phyloP scores from a whole-genome alignment of 805 yeast genomes.

The Wickerhamiella nectarea region DNA sequence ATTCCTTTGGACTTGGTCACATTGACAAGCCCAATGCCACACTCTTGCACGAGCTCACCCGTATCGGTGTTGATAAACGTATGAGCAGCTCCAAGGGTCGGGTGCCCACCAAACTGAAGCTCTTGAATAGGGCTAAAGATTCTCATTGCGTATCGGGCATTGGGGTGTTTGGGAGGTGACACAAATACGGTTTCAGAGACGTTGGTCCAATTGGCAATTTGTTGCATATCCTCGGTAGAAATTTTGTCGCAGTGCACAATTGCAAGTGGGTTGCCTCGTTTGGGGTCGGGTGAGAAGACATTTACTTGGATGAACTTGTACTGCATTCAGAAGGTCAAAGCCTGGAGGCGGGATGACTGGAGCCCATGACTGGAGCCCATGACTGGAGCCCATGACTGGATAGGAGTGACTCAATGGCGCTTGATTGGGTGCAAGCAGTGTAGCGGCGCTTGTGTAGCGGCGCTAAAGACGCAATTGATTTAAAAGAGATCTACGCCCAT shows the following conservation, averaged over 20 bases:
- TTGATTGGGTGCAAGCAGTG: too few species aligned
- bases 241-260: constrained; percentile 34
- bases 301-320: constrained; percentile 23
- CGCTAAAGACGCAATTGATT: too few species aligned
- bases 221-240: constrained; percentile 31
- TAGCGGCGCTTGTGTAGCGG: too few species aligned
- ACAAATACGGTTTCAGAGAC: constrained; percentile 45
- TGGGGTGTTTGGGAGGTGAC: constrained; percentile 27
- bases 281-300: constrained; percentile 30
- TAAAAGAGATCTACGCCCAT: background rate
- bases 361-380: too few species aligned
- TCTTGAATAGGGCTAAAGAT: constrained; percentile 37
- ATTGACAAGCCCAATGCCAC: constrained; percentile 13
- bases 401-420: too few species aligned
- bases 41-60: constrained; percentile 13
- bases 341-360: too few species aligned
- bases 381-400: too few species aligned
- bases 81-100: constrained; percentile 34
- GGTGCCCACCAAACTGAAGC: constrained; percentile 52
- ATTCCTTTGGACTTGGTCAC: constrained; percentile 34
- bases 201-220: constrained; percentile 46
- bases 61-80: constrained; percentile 12
- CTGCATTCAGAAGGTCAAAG: too few species aligned
- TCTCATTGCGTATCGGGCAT: constrained; percentile 36
- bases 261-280: constrained; percentile 42